These are phyloP conservation scores for Plenodomus lindquistii DNA, from an alignment of 2,329 filamentous ascomycete species.

Conservation along the genomic window DNA sequence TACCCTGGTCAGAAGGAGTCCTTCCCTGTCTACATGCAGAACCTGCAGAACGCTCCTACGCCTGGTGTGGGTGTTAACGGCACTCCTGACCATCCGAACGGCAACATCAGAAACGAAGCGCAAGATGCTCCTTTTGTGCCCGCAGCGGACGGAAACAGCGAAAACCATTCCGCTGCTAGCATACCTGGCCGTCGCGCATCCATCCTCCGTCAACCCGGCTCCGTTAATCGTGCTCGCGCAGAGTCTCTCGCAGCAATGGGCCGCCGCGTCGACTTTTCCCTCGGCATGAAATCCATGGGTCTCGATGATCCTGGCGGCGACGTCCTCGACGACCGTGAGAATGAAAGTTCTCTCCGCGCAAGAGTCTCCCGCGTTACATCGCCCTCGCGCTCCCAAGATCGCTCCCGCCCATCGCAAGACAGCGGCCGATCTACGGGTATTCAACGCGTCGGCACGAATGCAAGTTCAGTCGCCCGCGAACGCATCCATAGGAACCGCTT, in stretches of 20 bases:
- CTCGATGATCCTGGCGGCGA: constrained; percentile 65
- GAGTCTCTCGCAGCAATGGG: constrained; percentile 62
- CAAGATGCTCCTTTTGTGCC: constrained; percentile 51
- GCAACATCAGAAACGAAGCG: constrained; percentile 39
- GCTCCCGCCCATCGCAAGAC: constrained; percentile 36
- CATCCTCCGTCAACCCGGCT: constrained; percentile 58
- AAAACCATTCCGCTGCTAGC: constrained; percentile 3
- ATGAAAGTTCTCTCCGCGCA: constrained; percentile 38
- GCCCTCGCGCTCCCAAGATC: constrained; percentile 36
- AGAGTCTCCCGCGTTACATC: constrained; percentile 48
- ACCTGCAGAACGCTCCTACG: constrained; percentile 52
- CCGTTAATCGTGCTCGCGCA: constrained; percentile 50
- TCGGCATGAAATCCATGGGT: constrained; percentile 66
- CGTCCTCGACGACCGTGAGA: constrained; percentile 62
- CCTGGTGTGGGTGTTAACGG: constrained; percentile 48
- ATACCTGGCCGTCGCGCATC: constrained; percentile 49
- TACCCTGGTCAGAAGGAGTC: constrained; percentile 69
- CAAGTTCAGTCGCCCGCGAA: constrained; percentile 32
- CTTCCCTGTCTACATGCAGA: constrained; percentile 67
- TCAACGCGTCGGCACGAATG: constrained; percentile 42
- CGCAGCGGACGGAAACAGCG: constrained; percentile 27
- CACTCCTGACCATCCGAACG: constrained; percentile 51
- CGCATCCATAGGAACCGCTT: constrained; percentile 63
- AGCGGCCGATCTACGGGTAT: constrained; percentile 39
- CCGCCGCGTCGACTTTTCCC: constrained; percentile 70